Evolutionary conservation across 371 early-diverging fungal species (phyloP).

Genomic region (Batrachochytrium dendrobatidis): DNA sequence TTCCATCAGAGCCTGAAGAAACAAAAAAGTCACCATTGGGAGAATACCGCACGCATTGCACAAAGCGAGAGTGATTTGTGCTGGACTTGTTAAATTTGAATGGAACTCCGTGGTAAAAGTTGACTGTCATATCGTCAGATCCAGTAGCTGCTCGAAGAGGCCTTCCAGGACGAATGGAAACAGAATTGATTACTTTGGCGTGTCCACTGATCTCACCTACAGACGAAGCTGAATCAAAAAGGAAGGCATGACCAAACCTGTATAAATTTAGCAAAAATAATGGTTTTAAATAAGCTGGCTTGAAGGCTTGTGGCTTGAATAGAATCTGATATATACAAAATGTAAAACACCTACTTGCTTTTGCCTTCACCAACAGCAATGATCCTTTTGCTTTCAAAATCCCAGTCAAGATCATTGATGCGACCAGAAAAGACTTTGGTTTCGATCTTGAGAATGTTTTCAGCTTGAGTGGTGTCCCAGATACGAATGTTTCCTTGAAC

Average conservation of each 20-base stretch:
- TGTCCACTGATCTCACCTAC: conserved; percentile 91
- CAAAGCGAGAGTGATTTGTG: conserved; percentile 77
- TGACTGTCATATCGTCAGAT: conserved; percentile 84
- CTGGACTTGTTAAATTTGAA: conserved; percentile 71
- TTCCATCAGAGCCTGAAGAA: conserved; percentile 81
- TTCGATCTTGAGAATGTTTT: conserved; percentile 82
- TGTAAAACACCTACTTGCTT: conserved; percentile 46
- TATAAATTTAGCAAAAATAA: background rate
- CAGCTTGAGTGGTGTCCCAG: conserved; percentile 84
- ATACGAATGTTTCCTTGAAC: conserved; percentile 82
- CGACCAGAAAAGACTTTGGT: conserved; percentile 63
- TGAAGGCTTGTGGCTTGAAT: background rate
- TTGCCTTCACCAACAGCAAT: conserved; percentile 94
- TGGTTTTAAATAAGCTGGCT: background rate
- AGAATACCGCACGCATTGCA: conserved; percentile 81
- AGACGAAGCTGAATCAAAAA: conserved; percentile 83
- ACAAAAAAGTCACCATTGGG: conserved; percentile 78
- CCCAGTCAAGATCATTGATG: conserved; percentile 89
- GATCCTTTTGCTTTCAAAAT: conserved; percentile 86
- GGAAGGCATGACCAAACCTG: conserved; percentile 83
- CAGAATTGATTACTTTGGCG: conserved; percentile 76
- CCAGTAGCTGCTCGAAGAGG: conserved; percentile 91
- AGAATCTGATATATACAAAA: no score
- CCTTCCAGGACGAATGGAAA: conserved; percentile 70
- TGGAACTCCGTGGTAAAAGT: conserved; percentile 87